These are phyloP conservation scores for Cyclostephanos invisitatus DNA, from an alignment of 108 stramenopile species.

Conservation along the genomic window DNA sequence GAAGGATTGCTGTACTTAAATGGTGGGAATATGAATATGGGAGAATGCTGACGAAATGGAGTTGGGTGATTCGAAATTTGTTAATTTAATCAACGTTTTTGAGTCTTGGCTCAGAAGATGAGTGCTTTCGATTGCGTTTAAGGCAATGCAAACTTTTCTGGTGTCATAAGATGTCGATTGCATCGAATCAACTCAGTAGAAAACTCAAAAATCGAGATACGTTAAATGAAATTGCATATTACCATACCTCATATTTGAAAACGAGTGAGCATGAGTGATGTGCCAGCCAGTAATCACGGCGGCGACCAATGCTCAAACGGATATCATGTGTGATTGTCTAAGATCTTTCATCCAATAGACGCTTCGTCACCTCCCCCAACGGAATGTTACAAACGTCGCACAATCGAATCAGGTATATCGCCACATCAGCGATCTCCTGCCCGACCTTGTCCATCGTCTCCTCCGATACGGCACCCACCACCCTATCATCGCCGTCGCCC, in stretches of 20 bases:
- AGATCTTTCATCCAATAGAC: conserved; percentile 2
- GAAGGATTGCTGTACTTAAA: background rate
- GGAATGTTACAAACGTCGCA: conserved; percentile 64
- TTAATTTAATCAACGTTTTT: no score
- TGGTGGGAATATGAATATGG: background rate
- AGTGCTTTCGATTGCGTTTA: no score
- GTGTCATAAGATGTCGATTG: background rate
- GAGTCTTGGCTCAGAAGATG: no score
- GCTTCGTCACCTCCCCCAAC: conserved; percentile 23
- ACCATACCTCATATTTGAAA: no score
- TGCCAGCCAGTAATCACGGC: background rate
- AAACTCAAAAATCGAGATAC: background rate
- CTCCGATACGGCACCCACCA: conserved; percentile 13
- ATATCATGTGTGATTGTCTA: background rate
- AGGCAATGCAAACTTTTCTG: no score
- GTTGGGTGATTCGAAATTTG: background rate
- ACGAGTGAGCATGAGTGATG: background rate
- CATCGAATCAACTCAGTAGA: background rate
- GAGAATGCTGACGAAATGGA: no score
- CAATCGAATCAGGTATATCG: conserved; percentile 87
- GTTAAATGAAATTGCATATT: no score
- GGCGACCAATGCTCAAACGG: background rate
- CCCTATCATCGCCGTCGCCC: conserved; percentile 49
- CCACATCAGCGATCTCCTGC: conserved; percentile 93
- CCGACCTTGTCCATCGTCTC: conserved; percentile 70